These are phyloP conservation scores for Lablab purpureus DNA, from an alignment of 306 rosid genomes.

Conservation along the genomic window DNA sequence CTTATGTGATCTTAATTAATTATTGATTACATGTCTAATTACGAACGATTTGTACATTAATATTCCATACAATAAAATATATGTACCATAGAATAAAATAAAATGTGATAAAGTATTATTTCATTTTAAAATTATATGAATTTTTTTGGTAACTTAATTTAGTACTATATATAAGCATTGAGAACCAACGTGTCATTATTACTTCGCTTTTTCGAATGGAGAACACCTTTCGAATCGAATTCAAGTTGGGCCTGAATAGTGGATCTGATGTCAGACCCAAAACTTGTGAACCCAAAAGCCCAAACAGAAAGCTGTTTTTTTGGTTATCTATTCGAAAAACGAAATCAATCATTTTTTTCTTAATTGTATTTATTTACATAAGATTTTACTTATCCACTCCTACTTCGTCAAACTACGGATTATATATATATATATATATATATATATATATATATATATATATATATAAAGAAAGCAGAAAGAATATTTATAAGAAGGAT, in stretches of 20 bases:
- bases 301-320: not conserved
- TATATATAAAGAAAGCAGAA: too few species aligned
- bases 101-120: not conserved
- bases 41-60: not conserved
- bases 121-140: not conserved
- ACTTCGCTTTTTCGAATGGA: not conserved
- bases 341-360: too few species aligned
- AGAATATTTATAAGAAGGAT: too few species aligned
- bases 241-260: not conserved
- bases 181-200: not conserved
- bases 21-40: not conserved
- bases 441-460: too few species aligned
- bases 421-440: too few species aligned
- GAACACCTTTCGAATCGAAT: not conserved
- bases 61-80: not conserved
- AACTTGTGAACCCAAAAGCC: not conserved
- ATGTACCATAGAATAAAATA: not conserved
- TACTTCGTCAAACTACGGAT: too few species aligned
- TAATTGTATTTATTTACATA: too few species aligned
- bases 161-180: too few species aligned
- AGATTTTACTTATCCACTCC: too few species aligned
- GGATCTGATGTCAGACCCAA: not conserved
- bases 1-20: not conserved
- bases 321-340: too few species aligned
- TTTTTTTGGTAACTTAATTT: not conserved